Base-by-base conservation (phyloP, 768 basidiomycete genomes). In the Xanthoconium stramineum region DNA sequence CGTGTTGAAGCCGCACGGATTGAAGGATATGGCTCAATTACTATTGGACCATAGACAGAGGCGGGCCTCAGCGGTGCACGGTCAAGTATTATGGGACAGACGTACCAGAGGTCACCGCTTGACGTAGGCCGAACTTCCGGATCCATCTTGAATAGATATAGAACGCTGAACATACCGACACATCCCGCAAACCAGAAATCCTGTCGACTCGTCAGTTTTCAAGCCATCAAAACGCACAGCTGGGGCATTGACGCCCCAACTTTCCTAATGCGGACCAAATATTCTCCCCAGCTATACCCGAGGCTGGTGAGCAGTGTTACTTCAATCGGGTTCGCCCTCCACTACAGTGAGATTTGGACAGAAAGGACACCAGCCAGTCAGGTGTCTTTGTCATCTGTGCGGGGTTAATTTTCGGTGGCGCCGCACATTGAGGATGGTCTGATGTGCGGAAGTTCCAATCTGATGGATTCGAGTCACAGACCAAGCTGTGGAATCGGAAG, bases 401-500 rank as follows among this genome's bases (percentile, higher is more conserved):
- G n/a, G n/a, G n/a, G n/a, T 3, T 32, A n/a, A n/a, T 9, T 30
- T 28, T 7, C 29, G 9, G 14, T 29, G 47, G 47, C 36, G 48
- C 36, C 36, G 17, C 19, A 42, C n/a, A n/a, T n/a, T n/a, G n/a
- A n/a, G n/a, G n/a, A n/a, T n/a, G n/a, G n/a, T 28, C 14, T 58
- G 37, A 20, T 55, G 14, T 55, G 6, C 45, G 39, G 37, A 17
- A 32, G 19, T 19, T 19, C 32, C 45, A 32, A 36, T n/a, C 35
- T 32, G 29, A 20, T 40, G 24, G 4, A 13, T 37, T 15, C 24
- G 24, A 24, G 40, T 17, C 9, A 14, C 17, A 12, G 2, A 30
- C 55, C 56, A 45, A 17, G 57, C 57, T 58, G 57, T 57, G 15
- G 39, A 3, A 17, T 40, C 36, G 20, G 15, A 11, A 32, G 17